Evolutionary conservation across 2,329 filamentous ascomycete species (phyloP), one percentile per base, ranked within the genome.

Genomic region (Didymellaceae sp.): DNA sequence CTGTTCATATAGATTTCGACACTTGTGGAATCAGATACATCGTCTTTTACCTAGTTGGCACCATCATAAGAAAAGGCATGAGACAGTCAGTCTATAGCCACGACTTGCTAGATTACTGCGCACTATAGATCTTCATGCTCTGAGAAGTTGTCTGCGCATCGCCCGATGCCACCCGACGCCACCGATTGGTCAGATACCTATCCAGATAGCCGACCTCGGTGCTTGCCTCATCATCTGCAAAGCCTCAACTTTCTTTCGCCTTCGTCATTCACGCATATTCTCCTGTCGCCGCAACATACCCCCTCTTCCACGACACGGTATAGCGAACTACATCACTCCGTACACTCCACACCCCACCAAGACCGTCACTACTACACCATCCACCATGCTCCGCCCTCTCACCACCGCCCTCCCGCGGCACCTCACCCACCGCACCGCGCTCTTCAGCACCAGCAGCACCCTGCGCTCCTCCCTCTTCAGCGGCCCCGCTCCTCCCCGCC

Each of bases 401-500:
- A 7, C 62, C 18, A 21, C 44, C 18, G 37, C 52, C 22, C 56
- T 68, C 21, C 67, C 65, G 13, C 64, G 67, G 41, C 62, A 54
- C 25, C 61, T 71, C 52, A 66, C 63, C 38, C 61, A 20, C 35
- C 57, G 55, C 32, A 50, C 56, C 54, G 33, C 51, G 18, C 11
- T 31, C 11, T 54, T 66, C 43, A 60, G 37, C 58, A 61, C 45
- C 7, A 50, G 52, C 6, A 22, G 51, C 3, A 31, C 37, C 24
- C 58, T n/a, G 39, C 53, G 3, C 6, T 40, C 40, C 28, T 57
- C 58, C 0, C 51, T 63, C 2, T 74, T 74, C 55, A 50, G 51
- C 31, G 78, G 79, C 10, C 90, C 93, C 18, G 77, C 90, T 6
- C 94, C 94, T 13, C 92, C 91, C 0, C 89, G 91, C 39, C 89